phyloP scores from a whole-genome alignment of 257 asterid genomes.

The Thymus mandschuricus region DNA sequence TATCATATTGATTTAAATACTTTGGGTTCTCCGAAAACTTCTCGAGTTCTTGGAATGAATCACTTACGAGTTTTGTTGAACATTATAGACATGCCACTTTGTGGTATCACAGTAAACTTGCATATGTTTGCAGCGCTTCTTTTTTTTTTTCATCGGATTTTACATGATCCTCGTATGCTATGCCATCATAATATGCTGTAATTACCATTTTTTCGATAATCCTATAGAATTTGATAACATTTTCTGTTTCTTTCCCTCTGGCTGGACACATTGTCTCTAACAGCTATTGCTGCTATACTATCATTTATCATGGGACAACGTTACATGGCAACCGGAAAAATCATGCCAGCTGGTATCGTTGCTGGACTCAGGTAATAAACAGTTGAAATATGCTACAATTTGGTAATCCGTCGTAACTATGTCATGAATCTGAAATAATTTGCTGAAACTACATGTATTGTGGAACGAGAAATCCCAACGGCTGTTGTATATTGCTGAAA shows the following conservation, averaged over 20 bases:
- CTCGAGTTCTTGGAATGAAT: background rate
- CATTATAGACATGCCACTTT: constrained; percentile 1
- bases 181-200: background rate
- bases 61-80: background rate
- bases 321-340: constrained; percentile 72
- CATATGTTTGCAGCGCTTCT: background rate
- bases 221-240: background rate
- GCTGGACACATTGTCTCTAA: constrained; percentile 24
- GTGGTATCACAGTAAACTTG: background rate
- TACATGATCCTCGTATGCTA: constrained; percentile 3
- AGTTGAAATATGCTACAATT: background rate
- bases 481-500: too few relatives aligned
- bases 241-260: background rate
- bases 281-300: constrained; percentile 71
- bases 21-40: background rate
- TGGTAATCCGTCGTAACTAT: background rate
- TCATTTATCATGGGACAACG: constrained; percentile 87
- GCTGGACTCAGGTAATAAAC: constrained; percentile 83
- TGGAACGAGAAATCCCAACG: too few relatives aligned
- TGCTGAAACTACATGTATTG: background rate
- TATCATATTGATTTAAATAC: background rate
- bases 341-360: constrained; percentile 97
- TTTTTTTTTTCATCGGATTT: background rate
- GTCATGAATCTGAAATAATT: background rate
- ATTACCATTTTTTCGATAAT: background rate